Percentiles rank a stretch among this genome's conserved stretches.
Conservation (phyloP, 768 basidiomycete species). For the Boletellus ananiceps region DNA sequence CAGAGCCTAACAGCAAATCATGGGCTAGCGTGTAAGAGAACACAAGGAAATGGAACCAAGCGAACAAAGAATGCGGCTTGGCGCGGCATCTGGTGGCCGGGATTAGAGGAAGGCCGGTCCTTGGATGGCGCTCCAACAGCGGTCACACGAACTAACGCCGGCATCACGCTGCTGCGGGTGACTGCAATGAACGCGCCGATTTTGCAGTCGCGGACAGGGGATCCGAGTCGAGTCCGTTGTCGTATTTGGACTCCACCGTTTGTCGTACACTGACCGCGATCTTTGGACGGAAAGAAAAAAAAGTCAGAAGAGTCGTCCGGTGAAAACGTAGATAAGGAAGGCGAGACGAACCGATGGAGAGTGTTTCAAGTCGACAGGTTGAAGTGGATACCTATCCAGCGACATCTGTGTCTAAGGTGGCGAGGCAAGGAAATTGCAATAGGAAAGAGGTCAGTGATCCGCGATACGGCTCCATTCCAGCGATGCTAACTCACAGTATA, state of each 20-base stretch:
- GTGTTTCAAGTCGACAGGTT: not conserved
- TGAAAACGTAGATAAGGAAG: not conserved
- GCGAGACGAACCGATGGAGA: constrained; percentile 9
- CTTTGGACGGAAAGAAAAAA: not conserved
- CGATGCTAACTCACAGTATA: constrained; percentile 2
- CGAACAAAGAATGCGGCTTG: no score
- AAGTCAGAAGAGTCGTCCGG: not conserved
- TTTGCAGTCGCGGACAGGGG: not conserved
- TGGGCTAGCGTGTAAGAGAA: no score
- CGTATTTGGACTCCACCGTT: constrained; percentile 17
- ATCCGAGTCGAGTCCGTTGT: constrained; percentile 7
- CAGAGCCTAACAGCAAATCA: no score
- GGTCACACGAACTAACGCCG: no score
- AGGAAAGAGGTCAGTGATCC: not conserved
- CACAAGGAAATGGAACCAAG: no score
- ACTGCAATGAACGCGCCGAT: no score
- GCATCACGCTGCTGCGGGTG: no score
- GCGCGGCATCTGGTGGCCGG: no score
- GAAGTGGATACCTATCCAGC: constrained; percentile 1
- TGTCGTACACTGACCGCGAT: constrained; percentile 20
- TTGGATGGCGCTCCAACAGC: no score
- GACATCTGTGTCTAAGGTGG: not conserved
- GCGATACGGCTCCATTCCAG: not conserved
- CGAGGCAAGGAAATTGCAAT: not conserved
- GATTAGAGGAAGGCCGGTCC: no score